These are phyloP conservation scores for Cupressus sempervirens DNA, from an alignment of 75 land plant genomes.

Conservation along the genomic window DNA sequence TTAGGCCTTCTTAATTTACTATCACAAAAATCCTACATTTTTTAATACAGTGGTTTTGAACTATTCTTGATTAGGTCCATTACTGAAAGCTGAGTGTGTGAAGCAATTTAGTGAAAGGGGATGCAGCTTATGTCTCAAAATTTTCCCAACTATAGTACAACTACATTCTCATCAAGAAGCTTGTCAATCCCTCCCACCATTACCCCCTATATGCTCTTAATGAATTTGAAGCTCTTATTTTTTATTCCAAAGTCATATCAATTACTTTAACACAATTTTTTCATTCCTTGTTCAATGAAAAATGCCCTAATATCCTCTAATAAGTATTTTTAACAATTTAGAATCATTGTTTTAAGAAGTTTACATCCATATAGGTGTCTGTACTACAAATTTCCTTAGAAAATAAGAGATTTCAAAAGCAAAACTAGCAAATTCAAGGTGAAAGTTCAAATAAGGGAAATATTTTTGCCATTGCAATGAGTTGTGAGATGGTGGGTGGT, in stretches of 20 bases:
- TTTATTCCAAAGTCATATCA: neutral
- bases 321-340: too few relatives aligned
- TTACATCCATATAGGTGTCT: neutral
- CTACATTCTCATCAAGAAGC: slow-evolving; percentile 29
- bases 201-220: slow-evolving; percentile 18
- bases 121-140: slow-evolving; percentile 53
- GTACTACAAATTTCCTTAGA: neutral
- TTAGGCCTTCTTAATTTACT: neutral
- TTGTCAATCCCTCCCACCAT: slow-evolving; percentile 28
- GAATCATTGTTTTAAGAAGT: too few relatives aligned
- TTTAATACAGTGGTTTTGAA: neutral
- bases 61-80: slow-evolving; percentile 31
- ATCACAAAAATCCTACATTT: too few relatives aligned
- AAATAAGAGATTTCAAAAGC: neutral
- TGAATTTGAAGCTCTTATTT: slow-evolving; percentile 22
- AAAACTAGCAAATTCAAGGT: neutral
- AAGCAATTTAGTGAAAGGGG: slow-evolving; percentile 42
- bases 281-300: too few relatives aligned
- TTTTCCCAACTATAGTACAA: slow-evolving; percentile 34
- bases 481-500: slow-evolving; percentile 87
- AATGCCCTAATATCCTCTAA: too few relatives aligned
- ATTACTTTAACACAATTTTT: too few relatives aligned
- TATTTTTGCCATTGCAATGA: slow-evolving; percentile 40
- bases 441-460: neutral
- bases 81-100: slow-evolving; percentile 58